Base-by-base conservation (phyloP, 2,329 filamentous ascomycete genomes). In the Fusarium brachygibbosum region DNA sequence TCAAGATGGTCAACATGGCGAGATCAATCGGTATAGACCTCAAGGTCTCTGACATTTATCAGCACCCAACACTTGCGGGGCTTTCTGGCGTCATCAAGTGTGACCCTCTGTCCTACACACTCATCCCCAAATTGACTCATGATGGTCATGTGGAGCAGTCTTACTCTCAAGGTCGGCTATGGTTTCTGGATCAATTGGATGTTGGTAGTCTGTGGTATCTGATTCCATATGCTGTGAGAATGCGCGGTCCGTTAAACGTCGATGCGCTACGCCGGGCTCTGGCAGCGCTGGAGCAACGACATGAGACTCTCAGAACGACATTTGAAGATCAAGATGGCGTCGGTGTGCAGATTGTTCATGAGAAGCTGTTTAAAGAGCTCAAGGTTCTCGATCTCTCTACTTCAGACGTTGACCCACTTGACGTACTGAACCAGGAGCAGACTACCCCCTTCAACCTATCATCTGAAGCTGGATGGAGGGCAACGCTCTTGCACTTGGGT, bases 391-490 rank as follows among this genome's bases (percentile, higher is more conserved):
- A 25, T 23, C 29, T 37, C 17, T 11, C 17, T 8, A 19, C 6
- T 13, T 23, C 31, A 10, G 45, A 35, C 9, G 21, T 17, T 49
- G 31, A 31, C 13, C 31, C 31, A 1, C 12, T 34, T 34, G 13
- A 48, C n/a, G 29, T 40, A 1, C 14, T 40, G 19, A 21, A 40
- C 7, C 45, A 48, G 11, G 34, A 29, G 17, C 19, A 32, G 29
- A 48, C 45, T 3, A 31, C 31, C 14, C 31, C 74, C 3, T 76
- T 76, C 34, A 42, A 76, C 41, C 62, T 76, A 12, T 14, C 54
- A 1, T 44, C 53, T 0, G 72, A 75, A 17, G 40, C 71, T 2
- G 73, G 69, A 0, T 76, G 72, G 73, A 66, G 73, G 37, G 69
- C 66, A 1, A 38, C 60, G 0, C 35, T 77, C 0, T 58, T 68